These are phyloP conservation scores for Crithidia expoeki DNA, from an alignment of 208 protist species.

Conservation along the genomic window DNA sequence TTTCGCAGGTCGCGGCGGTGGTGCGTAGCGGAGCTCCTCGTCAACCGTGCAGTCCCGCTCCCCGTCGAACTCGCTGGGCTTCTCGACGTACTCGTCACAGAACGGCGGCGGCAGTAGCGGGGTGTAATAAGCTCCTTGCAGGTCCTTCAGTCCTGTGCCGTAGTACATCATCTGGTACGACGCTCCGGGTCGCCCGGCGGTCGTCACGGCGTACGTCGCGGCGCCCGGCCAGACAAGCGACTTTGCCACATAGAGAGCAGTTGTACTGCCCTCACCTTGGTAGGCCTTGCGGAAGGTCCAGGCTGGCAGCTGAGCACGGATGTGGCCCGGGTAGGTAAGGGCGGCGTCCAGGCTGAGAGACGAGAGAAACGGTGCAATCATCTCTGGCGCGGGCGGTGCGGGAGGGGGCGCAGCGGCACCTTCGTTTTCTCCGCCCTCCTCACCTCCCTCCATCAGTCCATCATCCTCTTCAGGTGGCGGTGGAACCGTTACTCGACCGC, in stretches of 20 bases:
- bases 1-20: slow-evolving; percentile 56
- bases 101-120: slow-evolving; percentile 75
- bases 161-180: slow-evolving; percentile 82
- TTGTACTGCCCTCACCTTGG: slow-evolving; percentile 73
- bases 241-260: slow-evolving; percentile 74
- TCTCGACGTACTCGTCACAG: slow-evolving; percentile 77
- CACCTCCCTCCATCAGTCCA: slow-evolving; percentile 4
- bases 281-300: slow-evolving; percentile 91
- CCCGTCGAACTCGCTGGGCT: slow-evolving; percentile 53
- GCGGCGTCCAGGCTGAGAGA: slow-evolving; percentile 74
- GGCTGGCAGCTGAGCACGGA: slow-evolving; percentile 66
- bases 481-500: slow-evolving; percentile 61
- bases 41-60: slow-evolving; percentile 87
- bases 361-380: slow-evolving; percentile 87
- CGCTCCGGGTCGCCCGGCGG: slow-evolving; percentile 67
- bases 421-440: slow-evolving; percentile 25
- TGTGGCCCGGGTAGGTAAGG: slow-evolving; percentile 78
- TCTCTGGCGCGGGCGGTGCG: slow-evolving; percentile 54
- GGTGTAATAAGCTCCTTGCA: slow-evolving; percentile 60
- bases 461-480: slow-evolving; percentile 38
- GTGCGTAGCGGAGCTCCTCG: slow-evolving; percentile 88
- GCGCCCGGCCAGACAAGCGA: slow-evolving; percentile 89
- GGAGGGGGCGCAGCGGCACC: slow-evolving; percentile 12
- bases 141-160: slow-evolving; percentile 86
- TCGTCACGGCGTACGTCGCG: slow-evolving; percentile 76